Conservation (phyloP, 371 early-diverging fungal species). For the Mortierella polycephala region DNA sequence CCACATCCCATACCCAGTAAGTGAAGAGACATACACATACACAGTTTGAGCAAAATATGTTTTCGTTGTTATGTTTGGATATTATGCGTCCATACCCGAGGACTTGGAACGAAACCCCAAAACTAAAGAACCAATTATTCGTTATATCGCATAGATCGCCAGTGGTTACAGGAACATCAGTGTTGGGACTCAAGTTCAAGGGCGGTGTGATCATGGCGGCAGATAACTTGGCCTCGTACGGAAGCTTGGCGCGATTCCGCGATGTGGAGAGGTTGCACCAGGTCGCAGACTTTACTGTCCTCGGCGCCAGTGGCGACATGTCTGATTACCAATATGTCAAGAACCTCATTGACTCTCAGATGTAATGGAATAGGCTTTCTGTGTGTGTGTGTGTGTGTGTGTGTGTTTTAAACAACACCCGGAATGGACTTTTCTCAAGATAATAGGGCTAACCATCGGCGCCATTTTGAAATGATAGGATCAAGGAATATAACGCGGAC, state of each 20-base stretch:
- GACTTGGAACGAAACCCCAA: too few relatives aligned
- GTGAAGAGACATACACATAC: background rate
- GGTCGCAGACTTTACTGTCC: slow-evolving; percentile 85
- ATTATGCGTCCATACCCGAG: too few relatives aligned
- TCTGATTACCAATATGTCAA: slow-evolving; percentile 95
- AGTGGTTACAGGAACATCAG: slow-evolving; percentile 97
- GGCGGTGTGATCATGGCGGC: slow-evolving; percentile 98
- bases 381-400: background rate
- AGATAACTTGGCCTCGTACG: slow-evolving; percentile 97
- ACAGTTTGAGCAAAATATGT: background rate
- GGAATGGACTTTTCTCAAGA: too few relatives aligned
- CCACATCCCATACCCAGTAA: slow-evolving; percentile 73
- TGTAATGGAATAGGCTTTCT: slow-evolving; percentile 63
- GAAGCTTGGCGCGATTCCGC: slow-evolving; percentile 94
- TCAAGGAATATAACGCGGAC: slow-evolving; percentile 86
- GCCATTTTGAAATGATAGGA: too few relatives aligned
- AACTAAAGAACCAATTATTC: background rate
- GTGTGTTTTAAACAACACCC: too few relatives aligned
- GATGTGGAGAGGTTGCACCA: slow-evolving; percentile 87
- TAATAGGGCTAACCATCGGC: too few relatives aligned
- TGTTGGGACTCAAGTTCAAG: slow-evolving; percentile 95
- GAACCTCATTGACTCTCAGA: slow-evolving; percentile 84
- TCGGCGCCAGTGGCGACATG: slow-evolving; percentile 96
- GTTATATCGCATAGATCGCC: slow-evolving; percentile 72
- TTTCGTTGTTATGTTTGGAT: background rate